Conservation (phyloP, 129 eudicot species). For the Kitagawia praeruptora region DNA sequence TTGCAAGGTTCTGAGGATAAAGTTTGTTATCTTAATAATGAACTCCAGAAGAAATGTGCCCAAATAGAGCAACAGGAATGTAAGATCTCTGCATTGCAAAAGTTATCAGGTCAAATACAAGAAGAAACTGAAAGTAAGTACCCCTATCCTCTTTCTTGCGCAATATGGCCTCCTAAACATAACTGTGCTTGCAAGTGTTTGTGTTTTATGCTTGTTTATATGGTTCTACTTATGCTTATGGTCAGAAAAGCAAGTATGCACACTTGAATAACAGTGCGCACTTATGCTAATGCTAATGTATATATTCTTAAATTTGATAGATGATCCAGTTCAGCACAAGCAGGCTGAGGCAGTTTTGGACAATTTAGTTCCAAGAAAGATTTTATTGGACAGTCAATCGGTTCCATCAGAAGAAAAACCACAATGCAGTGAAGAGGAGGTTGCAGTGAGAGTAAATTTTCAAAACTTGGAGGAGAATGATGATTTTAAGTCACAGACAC, state of each 20-base stretch:
- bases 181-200: neutral
- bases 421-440: neutral
- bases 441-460: neutral
- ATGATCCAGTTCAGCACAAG: neutral
- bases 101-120: neutral
- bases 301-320: neutral
- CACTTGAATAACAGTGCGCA: neutral
- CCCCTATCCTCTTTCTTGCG: neutral
- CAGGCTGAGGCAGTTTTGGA: neutral
- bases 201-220: neutral
- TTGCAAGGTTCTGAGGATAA: conserved; percentile 37
- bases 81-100: neutral
- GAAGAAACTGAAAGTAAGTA: conserved; percentile 2
- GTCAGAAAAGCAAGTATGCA: neutral
- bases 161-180: neutral
- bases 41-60: conserved; percentile 31
- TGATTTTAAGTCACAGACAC: neutral
- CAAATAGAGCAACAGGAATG: conserved; percentile 36
- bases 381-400: neutral
- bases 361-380: neutral
- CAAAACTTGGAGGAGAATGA: neutral
- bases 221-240: neutral
- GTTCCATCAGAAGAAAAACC: neutral
- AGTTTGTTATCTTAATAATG: conserved; percentile 40
- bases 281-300: neutral